Conservation (phyloP, 2,329 filamentous ascomycete species). For the Ceratocystiopsis minuta region DNA sequence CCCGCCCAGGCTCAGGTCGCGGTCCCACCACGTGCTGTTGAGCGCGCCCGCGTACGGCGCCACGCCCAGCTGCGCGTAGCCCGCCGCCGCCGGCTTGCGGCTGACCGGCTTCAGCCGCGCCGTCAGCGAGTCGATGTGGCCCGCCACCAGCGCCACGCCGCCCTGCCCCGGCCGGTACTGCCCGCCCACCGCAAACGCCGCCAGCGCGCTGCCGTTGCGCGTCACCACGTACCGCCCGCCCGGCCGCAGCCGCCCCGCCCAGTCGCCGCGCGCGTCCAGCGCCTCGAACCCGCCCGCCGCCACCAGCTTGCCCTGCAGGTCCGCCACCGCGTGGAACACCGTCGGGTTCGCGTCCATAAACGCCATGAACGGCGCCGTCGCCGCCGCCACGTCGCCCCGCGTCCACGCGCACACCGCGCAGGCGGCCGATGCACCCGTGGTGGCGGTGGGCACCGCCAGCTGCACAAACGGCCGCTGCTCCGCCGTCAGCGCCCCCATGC, state of each 20-base stretch:
- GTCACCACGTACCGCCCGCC: conserved; percentile 35
- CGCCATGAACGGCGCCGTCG: conserved; percentile 68
- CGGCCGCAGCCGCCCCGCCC: conserved; percentile 51
- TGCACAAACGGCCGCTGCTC: not conserved
- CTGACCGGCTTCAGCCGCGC: conserved; percentile 83
- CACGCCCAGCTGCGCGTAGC: conserved; percentile 77
- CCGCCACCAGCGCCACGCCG: conserved; percentile 40
- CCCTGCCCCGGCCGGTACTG: conserved; percentile 18
- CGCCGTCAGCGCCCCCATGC: conserved; percentile 18
- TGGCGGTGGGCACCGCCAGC: no score
- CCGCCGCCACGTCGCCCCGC: conserved; percentile 38
- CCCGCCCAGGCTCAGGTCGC: conserved; percentile 80
- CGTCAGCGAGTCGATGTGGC: conserved; percentile 84
- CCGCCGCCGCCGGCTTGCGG: conserved; percentile 63
- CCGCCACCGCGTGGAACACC: conserved; percentile 75
- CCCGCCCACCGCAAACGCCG: conserved; percentile 20
- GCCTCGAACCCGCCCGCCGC: conserved; percentile 51
- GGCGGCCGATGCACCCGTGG: not conserved
- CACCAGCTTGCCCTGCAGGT: conserved; percentile 56
- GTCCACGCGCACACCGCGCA: conserved; percentile 22
- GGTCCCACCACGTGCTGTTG: conserved; percentile 91
- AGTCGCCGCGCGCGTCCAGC: conserved; percentile 63
- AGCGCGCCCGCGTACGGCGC: conserved; percentile 82
- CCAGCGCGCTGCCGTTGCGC: conserved; percentile 18
- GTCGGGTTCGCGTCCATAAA: conserved; percentile 86